Evolutionary conservation across 1,284 basidiomycete genomes (phyloP).

Genomic region (Pterula multifida): DNA sequence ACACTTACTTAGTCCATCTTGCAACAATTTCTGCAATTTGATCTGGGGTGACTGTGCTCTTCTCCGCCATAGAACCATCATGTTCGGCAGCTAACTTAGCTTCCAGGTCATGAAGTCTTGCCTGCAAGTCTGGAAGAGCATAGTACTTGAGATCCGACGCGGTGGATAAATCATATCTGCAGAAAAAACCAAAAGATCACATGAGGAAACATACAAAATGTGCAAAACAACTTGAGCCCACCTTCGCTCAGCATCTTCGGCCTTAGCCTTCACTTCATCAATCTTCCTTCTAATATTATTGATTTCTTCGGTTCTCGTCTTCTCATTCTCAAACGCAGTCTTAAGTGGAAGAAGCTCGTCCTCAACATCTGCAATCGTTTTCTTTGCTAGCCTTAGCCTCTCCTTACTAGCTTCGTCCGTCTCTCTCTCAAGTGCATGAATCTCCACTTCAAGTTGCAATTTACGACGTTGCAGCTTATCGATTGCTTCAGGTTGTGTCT

Average conservation of each 20-base stretch:
- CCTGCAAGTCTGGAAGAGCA: conserved; percentile 86
- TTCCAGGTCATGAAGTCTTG: conserved; percentile 44
- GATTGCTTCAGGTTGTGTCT: conserved; percentile 91
- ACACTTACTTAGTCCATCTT: conserved; percentile 58
- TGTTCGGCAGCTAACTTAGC: conserved; percentile 67
- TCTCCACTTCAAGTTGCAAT: conserved; percentile 90
- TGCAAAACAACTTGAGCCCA: conserved; percentile 14
- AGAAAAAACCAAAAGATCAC: conserved; percentile 2
- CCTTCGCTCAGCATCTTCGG: conserved; percentile 88
- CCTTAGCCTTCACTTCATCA: conserved; percentile 87
- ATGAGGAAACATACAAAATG: conserved; percentile 3
- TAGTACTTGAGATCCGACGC: conserved; percentile 41
- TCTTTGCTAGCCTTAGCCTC: conserved; percentile 67
- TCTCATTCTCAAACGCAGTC: conserved; percentile 85
- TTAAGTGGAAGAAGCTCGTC: conserved; percentile 86
- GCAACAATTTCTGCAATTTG: conserved; percentile 88
- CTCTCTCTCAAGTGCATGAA: conserved; percentile 89
- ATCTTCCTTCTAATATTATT: conserved; percentile 73
- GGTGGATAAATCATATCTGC: conserved; percentile 67
- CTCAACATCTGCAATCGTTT: conserved; percentile 77
- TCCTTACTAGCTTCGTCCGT: conserved; percentile 89
- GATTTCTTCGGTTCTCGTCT: conserved; percentile 79
- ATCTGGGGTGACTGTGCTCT: conserved; percentile 78
- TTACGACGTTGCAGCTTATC: conserved; percentile 90
- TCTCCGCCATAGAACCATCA: conserved; percentile 37